Base-by-base conservation (phyloP, 352 stramenopile genomes). In the Pythium monospermum region DNA sequence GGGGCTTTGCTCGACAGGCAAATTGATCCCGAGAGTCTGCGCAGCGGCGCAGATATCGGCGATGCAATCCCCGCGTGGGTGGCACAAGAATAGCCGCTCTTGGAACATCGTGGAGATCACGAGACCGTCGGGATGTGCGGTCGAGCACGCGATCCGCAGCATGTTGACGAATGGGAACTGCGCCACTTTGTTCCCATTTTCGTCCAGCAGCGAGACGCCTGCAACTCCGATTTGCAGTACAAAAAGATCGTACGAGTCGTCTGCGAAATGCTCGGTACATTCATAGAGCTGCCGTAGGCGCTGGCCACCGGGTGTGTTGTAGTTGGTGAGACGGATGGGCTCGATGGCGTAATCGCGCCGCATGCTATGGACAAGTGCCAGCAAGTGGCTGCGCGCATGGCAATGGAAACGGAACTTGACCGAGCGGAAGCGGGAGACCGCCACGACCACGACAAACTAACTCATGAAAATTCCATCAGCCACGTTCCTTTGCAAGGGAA, bases 211-310 rank as follows among this genome's bases (percentile, higher is more conserved):
- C 23, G 83, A 32, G 28, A 87, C 55, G 15, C 72, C 76, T 3
- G 66, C 67, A 16, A 78, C 50, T 1, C 59, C 73, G 12, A 86
- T 61, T 26, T 85, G 68, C 6, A 90, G 35, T 19, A 77, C 66
- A 38, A 73, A 72, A 25, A 72, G 49, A 30, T 78, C 68, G 47
- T 74, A 69, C 35, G 76, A 81, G 35, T 64, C 69, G 57, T 90
- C 69, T n/a, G 71, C 79, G 36, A 72, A 87, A 54, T 83, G 63
- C 61, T 86, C 72, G 39, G 78, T 76, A 61, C 79, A 90, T 8
- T 67, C 64, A 46, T 73, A 87, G 36, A 83, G 62, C 38, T 66
- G 48, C 0, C 61, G 65, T 11, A 63, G 30, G 16, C 35, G 50
- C 12, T 56, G 42, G 2, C 30, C n/a, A n/a, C n/a, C n/a, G n/a